Percentiles rank a stretch among this genome's conserved stretches.
phyloP scores from a whole-genome alignment of 805 yeast species.

The Saturnispora hagleri region DNA sequence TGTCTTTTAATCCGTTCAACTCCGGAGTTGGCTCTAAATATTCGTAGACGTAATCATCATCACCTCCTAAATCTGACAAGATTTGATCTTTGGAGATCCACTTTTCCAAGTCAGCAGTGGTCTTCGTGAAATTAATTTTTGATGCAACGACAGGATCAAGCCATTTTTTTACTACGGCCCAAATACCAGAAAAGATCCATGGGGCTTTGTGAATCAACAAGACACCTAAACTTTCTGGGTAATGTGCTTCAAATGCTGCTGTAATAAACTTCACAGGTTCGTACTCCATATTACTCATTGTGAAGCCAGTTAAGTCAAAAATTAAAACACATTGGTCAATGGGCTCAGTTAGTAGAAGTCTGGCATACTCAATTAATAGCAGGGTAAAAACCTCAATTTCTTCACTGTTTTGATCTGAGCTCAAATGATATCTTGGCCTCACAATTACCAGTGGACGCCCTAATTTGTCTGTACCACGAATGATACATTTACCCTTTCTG shows the following conservation, averaged over 20 bases:
- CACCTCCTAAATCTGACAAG: constrained; percentile 72
- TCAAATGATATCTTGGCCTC: constrained; percentile 67
- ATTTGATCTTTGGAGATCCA: constrained; percentile 51
- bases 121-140: constrained; percentile 77
- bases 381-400: constrained; percentile 73
- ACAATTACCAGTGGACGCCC: constrained; percentile 77
- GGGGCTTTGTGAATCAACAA: constrained; percentile 90
- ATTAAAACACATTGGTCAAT: constrained; percentile 74
- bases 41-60: constrained; percentile 44
- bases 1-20: constrained; percentile 41
- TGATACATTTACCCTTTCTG: constrained; percentile 57
- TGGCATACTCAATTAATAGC: constrained; percentile 69
- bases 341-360: constrained; percentile 65
- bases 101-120: constrained; percentile 53
- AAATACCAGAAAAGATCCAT: constrained; percentile 90
- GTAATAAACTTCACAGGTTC: constrained; percentile 84
- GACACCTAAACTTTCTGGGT: constrained; percentile 86
- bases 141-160: constrained; percentile 93
- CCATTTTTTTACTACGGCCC: constrained; percentile 92
- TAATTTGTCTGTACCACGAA: constrained; percentile 64
- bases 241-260: constrained; percentile 87
- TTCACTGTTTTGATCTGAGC: constrained; percentile 55
- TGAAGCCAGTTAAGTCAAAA: constrained; percentile 80
- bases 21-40: constrained; percentile 55
- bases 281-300: constrained; percentile 89